Conservation (phyloP, 495 filamentous ascomycete genomes). For the Hypoxylon subgilvum region DNA sequence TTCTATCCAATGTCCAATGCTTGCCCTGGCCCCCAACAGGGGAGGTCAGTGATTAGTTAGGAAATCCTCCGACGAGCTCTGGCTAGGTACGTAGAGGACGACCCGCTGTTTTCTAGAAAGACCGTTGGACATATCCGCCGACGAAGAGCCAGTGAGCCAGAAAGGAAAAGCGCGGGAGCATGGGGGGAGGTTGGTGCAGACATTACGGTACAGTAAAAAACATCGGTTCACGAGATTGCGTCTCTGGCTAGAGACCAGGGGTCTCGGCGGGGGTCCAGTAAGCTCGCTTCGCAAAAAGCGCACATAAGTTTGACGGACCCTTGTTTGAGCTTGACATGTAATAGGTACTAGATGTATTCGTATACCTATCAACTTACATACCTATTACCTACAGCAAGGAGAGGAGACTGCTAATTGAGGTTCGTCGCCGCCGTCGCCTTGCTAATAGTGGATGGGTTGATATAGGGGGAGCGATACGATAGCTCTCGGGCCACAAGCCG, state of each 20-base stretch:
- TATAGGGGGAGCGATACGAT: conserved; percentile 35
- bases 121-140: conserved; percentile 55
- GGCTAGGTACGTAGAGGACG: conserved; percentile 38
- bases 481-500: conserved; percentile 35
- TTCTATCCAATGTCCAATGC: conserved; percentile 25
- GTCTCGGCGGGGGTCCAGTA: conserved; percentile 47
- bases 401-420: conserved; percentile 17
- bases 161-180: conserved; percentile 47
- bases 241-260: conserved; percentile 38
- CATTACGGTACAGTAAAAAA: conserved; percentile 41
- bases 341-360: conserved; percentile 23
- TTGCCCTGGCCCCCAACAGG: conserved; percentile 45
- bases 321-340: conserved; percentile 13
- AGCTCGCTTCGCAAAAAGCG: conserved; percentile 54
- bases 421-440: conserved; percentile 35
- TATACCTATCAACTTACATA: not conserved
- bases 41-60: conserved; percentile 50
- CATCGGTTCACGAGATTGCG: conserved; percentile 48
- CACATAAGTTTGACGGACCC: conserved; percentile 41
- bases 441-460: conserved; percentile 32
- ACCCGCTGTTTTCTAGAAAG: conserved; percentile 56
- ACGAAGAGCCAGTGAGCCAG: conserved; percentile 47
- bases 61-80: conserved; percentile 53
- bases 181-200: conserved; percentile 30
- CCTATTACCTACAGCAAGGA: too few species aligned